Conservation (phyloP, 2,329 filamentous ascomycete species). For the Septoria petroselini region DNA sequence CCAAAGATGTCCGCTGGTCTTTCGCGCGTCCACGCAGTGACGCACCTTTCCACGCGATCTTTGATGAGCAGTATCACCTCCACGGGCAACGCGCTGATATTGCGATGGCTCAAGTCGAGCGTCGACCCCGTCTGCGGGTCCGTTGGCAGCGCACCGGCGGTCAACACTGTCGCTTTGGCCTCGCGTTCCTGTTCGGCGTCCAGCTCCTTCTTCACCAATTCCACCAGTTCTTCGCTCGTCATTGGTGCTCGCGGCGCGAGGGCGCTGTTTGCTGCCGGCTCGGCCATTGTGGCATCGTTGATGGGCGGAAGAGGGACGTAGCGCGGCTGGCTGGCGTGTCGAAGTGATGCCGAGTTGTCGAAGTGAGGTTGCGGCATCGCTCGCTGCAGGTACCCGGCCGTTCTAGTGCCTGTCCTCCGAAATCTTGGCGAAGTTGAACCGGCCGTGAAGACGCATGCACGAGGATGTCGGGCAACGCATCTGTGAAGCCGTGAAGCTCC, state of each 20-base stretch:
- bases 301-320: slow-evolving; percentile 8
- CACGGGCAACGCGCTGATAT: slow-evolving; percentile 67
- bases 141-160: slow-evolving; percentile 28
- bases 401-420: too few species aligned
- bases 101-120: slow-evolving; percentile 72
- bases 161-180: slow-evolving; percentile 30
- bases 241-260: slow-evolving; percentile 28
- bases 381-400: slow-evolving; percentile 11
- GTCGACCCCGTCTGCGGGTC: slow-evolving; percentile 61
- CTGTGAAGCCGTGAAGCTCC: too few species aligned
- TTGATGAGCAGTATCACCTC: slow-evolving; percentile 74
- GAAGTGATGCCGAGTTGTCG: too few species aligned
- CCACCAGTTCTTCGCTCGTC: slow-evolving; percentile 31
- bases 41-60: slow-evolving; percentile 67
- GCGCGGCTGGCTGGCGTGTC: slow-evolving; percentile 11
- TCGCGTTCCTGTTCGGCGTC: slow-evolving; percentile 36
- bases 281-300: slow-evolving; percentile 31
- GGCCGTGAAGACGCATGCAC: too few species aligned
- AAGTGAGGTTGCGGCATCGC: slow-evolving; percentile 7
- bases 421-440: too few species aligned
- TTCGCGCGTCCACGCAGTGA: slow-evolving; percentile 2
- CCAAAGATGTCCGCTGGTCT: background rate
- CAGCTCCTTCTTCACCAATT: slow-evolving; percentile 35
- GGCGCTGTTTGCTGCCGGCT: slow-evolving; percentile 16
- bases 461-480: too few species aligned